phyloP scores from a whole-genome alignment of 1,284 basidiomycete species.

The Naganishia sp. region DNA sequence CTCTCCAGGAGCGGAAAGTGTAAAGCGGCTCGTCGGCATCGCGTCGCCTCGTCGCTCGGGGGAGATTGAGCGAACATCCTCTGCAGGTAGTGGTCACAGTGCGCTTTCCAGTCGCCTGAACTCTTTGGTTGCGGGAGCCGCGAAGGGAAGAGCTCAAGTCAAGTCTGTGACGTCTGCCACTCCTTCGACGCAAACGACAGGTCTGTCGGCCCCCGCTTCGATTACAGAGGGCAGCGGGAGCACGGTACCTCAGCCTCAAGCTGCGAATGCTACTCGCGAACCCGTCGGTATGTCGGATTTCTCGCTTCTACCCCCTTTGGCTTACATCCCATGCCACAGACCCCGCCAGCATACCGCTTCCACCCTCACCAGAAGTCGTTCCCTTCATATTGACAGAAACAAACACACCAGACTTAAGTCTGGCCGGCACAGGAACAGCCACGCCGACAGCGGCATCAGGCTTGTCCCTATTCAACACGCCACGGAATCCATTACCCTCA shows the following conservation, averaged over 20 bases:
- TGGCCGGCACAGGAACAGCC: background rate
- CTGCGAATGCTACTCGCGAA: background rate
- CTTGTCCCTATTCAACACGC: slow-evolving; percentile 18
- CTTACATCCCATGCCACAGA: slow-evolving; percentile 13
- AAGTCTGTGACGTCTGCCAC: background rate
- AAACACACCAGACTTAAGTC: background rate
- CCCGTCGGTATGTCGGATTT: slow-evolving; percentile 3
- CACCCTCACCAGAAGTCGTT: slow-evolving; percentile 32
- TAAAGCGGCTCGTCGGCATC: background rate
- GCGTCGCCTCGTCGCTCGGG: slow-evolving; percentile 11
- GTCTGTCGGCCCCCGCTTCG: too few species aligned
- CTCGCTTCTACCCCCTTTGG: background rate
- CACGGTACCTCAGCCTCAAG: slow-evolving; percentile 3
- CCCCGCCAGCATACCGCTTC: slow-evolving; percentile 34
- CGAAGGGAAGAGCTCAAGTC: background rate
- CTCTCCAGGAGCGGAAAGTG: slow-evolving; percentile 1
- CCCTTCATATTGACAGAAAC: slow-evolving; percentile 16
- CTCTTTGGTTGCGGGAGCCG: slow-evolving; percentile 9
- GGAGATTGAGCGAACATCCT: slow-evolving; percentile 8
- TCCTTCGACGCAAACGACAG: too few species aligned
- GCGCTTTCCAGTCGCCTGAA: slow-evolving; percentile 19
- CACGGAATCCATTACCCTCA: slow-evolving; percentile 5
- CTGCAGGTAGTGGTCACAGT: background rate
- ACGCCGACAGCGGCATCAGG: background rate
- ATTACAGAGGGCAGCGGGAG: too few species aligned